Evolutionary conservation across 495 filamentous ascomycete genomes (phyloP).

Genomic region (Friedmanniomyces endolithicus): DNA sequence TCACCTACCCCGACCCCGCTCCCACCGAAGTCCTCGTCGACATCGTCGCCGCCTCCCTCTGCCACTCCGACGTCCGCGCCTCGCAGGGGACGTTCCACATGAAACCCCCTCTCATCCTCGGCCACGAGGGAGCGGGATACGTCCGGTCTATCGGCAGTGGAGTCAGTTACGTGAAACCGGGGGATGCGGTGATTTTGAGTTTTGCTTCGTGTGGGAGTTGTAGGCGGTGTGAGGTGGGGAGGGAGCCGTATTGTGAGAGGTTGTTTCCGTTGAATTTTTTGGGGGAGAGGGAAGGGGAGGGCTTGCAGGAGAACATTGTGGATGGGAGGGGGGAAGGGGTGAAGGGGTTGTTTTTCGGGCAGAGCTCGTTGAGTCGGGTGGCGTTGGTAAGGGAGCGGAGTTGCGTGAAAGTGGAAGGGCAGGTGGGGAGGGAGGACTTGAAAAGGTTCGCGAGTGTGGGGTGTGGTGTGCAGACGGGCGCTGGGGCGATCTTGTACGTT

Average conservation of each 20-base stretch:
- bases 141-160: slow-evolving; percentile 5
- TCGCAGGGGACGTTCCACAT: slow-evolving; percentile 11
- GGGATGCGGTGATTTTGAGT: slow-evolving; percentile 10
- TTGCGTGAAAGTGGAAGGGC: slow-evolving; percentile 10
- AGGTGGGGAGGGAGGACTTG: slow-evolving; percentile 7
- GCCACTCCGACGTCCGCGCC: slow-evolving; percentile 12
- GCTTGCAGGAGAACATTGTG: not conserved
- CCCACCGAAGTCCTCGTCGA: slow-evolving; percentile 9
- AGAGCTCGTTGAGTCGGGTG: slow-evolving; percentile 12
- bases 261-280: slow-evolving; percentile 6
- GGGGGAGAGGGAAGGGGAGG: slow-evolving; percentile 4
- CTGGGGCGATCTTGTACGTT: slow-evolving; percentile 13
- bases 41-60: slow-evolving; percentile 10
- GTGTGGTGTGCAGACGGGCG: slow-evolving; percentile 18
- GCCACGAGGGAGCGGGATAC: slow-evolving; percentile 14
- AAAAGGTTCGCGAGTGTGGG: slow-evolving; percentile 12
- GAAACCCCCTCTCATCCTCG: slow-evolving; percentile 14
- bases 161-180: slow-evolving; percentile 10
- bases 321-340: slow-evolving; percentile 6
- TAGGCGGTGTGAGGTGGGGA: slow-evolving; percentile 5
- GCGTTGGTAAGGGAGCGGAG: slow-evolving; percentile 10
- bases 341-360: slow-evolving; percentile 15
- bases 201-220: slow-evolving; percentile 9
- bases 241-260: slow-evolving; percentile 11
- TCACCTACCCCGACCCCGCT: slow-evolving; percentile 7